Evolutionary conservation across 2,329 filamentous ascomycete genomes (phyloP).

Genomic region (Leptographium flavum): DNA sequence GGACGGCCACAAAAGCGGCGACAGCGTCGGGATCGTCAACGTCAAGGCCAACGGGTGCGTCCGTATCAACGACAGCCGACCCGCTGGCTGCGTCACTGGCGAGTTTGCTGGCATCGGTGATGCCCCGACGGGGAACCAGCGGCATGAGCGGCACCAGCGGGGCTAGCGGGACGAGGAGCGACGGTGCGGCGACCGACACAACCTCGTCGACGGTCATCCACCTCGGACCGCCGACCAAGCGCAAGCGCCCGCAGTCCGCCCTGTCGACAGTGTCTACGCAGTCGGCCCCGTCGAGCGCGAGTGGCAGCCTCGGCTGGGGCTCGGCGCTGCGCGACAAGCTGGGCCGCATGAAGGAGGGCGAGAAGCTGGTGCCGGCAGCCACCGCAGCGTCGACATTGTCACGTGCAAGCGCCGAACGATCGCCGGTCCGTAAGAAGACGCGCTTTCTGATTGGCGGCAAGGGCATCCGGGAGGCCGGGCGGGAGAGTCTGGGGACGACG

Average conservation of each 20-base stretch:
- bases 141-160: neutral
- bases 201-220: constrained; percentile 26
- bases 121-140: neutral
- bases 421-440: constrained; percentile 55
- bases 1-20: neutral
- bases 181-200: neutral
- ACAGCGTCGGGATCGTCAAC: neutral
- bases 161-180: neutral
- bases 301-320: constrained; percentile 40
- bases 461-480: constrained; percentile 62
- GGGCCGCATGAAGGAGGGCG: constrained; percentile 46
- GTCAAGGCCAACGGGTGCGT: no score
- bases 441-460: constrained; percentile 65
- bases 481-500: constrained; percentile 53
- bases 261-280: constrained; percentile 31
- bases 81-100: constrained; percentile 8
- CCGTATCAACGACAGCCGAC: constrained; percentile 3
- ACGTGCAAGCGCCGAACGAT: constrained; percentile 14
- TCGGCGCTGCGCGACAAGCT: constrained; percentile 39
- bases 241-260: constrained; percentile 41
- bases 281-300: constrained; percentile 16
- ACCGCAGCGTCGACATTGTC: neutral
- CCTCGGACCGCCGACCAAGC: constrained; percentile 46
- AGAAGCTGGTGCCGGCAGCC: constrained; percentile 14
- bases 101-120: constrained; percentile 8